A percentile compares a stretch with the other conserved stretches of the same genome.
Evolutionary conservation across 352 stramenopile species (phyloP).

Genomic region (Phytophthora pseudosyringae): DNA sequence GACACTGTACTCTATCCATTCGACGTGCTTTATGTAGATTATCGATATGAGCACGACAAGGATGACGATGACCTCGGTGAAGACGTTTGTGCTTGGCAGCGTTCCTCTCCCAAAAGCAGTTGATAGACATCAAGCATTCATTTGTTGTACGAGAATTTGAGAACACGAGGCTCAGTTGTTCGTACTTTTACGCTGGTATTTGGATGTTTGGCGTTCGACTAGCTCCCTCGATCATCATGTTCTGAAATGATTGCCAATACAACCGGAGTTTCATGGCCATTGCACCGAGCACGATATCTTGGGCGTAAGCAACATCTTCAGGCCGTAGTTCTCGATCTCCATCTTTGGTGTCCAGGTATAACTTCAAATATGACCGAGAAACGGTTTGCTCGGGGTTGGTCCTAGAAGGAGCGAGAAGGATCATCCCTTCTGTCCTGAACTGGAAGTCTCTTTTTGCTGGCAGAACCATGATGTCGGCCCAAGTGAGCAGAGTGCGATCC

Average conservation of each 20-base stretch:
- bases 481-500: slow-evolving; percentile 14
- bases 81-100: no score
- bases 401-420: slow-evolving; percentile 12
- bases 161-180: no score
- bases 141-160: no score
- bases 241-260: slow-evolving; percentile 26
- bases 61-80: no score
- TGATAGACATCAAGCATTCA: not conserved
- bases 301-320: slow-evolving; percentile 21
- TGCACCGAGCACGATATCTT: slow-evolving; percentile 24
- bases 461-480: slow-evolving; percentile 24
- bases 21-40: no score
- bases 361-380: slow-evolving; percentile 15
- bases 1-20: no score
- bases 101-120: no score
- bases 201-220: not conserved
- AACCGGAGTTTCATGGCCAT: slow-evolving; percentile 26
- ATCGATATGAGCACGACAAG: no score
- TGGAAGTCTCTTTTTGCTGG: slow-evolving; percentile 17
- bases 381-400: not conserved
- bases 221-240: slow-evolving; percentile 20
- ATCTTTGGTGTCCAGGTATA: slow-evolving; percentile 19
- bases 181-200: not conserved
- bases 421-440: slow-evolving; percentile 15
- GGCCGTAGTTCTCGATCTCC: not conserved